phyloP scores from a whole-genome alignment of 116 monocot genomes.

The Trichopus zeylanicus region DNA sequence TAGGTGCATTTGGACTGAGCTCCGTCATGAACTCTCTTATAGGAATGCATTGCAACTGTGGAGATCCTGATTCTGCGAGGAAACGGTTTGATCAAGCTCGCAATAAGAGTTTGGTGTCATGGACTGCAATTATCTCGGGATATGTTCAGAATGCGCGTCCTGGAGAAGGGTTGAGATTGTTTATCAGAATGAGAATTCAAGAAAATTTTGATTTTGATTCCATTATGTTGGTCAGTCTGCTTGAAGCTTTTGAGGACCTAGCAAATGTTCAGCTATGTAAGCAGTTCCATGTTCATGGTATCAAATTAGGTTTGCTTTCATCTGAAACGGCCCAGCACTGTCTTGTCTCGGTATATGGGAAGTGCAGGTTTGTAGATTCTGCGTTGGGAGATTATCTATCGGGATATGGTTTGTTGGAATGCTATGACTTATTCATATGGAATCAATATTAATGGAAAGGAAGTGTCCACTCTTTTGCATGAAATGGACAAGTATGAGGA shows the following conservation, averaged over 20 bases:
- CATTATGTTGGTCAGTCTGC: neutral
- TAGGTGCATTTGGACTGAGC: constrained; percentile 30
- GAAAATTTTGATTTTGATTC: constrained; percentile 6
- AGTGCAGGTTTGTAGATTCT: neutral
- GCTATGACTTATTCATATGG: constrained; percentile 4
- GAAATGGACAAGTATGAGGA: constrained; percentile 24
- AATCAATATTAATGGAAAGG: neutral
- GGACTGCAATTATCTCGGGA: constrained; percentile 60
- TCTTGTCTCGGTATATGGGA: constrained; percentile 4
- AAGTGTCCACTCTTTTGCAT: constrained; percentile 21
- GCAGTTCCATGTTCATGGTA: neutral
- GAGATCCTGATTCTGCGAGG: constrained; percentile 23
- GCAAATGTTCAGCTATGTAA: neutral
- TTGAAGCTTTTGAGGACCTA: neutral
- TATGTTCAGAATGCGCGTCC: constrained; percentile 13
- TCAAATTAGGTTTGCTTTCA: neutral
- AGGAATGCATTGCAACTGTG: constrained; percentile 62
- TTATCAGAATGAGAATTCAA: constrained; percentile 1
- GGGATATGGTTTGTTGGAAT: neutral
- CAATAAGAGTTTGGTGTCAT: constrained; percentile 50
- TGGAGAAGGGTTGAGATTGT: constrained; percentile 4
- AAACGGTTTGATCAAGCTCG: constrained; percentile 32
- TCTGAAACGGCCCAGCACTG: neutral
- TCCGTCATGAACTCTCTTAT: constrained; percentile 42
- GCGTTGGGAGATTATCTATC: neutral